Conservation (phyloP, 139 green algal species). For the Chlorella ohadii region DNA sequence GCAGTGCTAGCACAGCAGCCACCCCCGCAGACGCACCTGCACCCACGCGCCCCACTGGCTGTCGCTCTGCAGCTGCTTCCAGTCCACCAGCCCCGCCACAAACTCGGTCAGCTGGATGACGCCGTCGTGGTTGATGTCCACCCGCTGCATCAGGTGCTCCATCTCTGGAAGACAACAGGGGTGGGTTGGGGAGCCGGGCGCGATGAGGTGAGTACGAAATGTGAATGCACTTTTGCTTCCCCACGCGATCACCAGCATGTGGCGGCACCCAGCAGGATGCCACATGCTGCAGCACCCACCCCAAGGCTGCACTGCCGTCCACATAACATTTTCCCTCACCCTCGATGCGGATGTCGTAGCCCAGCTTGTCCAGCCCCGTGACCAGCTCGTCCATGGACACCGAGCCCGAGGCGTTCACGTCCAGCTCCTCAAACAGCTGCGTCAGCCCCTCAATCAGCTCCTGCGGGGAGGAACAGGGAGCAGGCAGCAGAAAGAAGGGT, state of each 20-base stretch:
- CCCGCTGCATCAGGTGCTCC: slow-evolving; percentile 72
- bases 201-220: too few relatives aligned
- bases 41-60: slow-evolving; percentile 40
- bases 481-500: too few relatives aligned
- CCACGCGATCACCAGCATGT: too few relatives aligned
- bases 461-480: too few relatives aligned
- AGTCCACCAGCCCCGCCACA: slow-evolving; percentile 87
- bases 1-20: too few relatives aligned
- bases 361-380: slow-evolving; percentile 63
- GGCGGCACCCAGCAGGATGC: too few relatives aligned
- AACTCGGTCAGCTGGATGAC: slow-evolving; percentile 83
- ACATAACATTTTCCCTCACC: too few relatives aligned
- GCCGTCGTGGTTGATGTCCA: slow-evolving; percentile 77
- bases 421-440: slow-evolving; percentile 69
- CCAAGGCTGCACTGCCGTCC: too few relatives aligned
- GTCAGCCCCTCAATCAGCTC: slow-evolving; percentile 35
- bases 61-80: slow-evolving; percentile 66
- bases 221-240: too few relatives aligned
- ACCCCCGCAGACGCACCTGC: neutral
- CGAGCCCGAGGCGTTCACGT: slow-evolving; percentile 74
- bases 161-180: slow-evolving; percentile 71
- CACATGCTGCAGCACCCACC: too few relatives aligned
- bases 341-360: slow-evolving; percentile 71
- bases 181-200: too few relatives aligned
- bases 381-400: slow-evolving; percentile 83